Percentiles rank a stretch among this genome's conserved stretches.
Conservation (phyloP, 2,329 filamentous ascomycete species). For the Penicillium sp. region DNA sequence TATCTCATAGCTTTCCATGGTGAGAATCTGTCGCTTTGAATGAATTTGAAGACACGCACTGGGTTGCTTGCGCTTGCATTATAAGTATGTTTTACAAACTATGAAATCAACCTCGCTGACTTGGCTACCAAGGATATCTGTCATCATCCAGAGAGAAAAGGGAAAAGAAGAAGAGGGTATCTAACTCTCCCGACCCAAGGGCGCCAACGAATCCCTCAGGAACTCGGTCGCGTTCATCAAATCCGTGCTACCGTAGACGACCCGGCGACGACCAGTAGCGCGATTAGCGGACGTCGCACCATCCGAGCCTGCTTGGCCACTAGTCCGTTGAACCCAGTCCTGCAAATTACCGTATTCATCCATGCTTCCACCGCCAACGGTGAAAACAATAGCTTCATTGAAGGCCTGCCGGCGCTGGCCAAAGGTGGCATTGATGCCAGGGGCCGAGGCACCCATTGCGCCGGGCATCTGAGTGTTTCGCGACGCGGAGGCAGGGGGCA, state of each 20-base stretch:
- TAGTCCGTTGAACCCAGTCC: slow-evolving; percentile 86
- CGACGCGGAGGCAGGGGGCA: slow-evolving; percentile 73
- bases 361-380: slow-evolving; percentile 94
- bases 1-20: no score
- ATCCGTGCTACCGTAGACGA: slow-evolving; percentile 93
- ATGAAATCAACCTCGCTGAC: slow-evolving; percentile 8
- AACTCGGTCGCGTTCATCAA: slow-evolving; percentile 67
- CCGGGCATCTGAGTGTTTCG: slow-evolving; percentile 51
- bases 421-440: slow-evolving; percentile 80
- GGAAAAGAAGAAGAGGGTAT: slow-evolving; percentile 5
- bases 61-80: slow-evolving; percentile 19
- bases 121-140: slow-evolving; percentile 6
- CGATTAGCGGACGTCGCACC: slow-evolving; percentile 42
- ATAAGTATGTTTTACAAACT: slow-evolving; percentile 29
- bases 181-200: slow-evolving; percentile 60
- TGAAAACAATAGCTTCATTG: slow-evolving; percentile 90
- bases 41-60: slow-evolving; percentile 1
- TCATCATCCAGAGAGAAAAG: slow-evolving; percentile 4
- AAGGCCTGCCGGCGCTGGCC: slow-evolving; percentile 89
- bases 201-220: slow-evolving; percentile 59
- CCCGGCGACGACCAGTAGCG: slow-evolving; percentile 63
- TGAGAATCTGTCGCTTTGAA: neutral
- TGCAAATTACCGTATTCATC: slow-evolving; percentile 98
- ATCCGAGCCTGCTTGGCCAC: slow-evolving; percentile 56
- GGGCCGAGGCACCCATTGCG: slow-evolving; percentile 49